Base-by-base conservation (phyloP, 352 stramenopile genomes). In the Pythium graminicola region DNA sequence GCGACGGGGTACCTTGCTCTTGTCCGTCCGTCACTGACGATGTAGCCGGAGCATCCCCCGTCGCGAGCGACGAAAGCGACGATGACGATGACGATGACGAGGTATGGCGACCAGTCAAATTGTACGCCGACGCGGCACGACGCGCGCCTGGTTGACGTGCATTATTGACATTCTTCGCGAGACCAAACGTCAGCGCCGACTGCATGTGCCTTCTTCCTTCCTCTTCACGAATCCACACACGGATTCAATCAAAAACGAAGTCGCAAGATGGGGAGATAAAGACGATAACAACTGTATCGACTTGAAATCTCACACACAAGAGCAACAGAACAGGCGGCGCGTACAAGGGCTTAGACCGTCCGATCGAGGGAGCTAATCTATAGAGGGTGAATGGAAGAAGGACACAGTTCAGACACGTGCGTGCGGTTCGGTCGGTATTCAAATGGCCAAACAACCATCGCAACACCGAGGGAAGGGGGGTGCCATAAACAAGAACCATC, bases 111-210 rank as follows among this genome's bases (percentile, higher is more conserved):
- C 73, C 76, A 40, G 65, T 62, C 43, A 88, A 53, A 46, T 85
- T 76, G 46, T 81, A 83, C 42, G 72, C 76, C 20, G 72, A 75
- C 56, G 73, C 76, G n/a, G 71, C 77, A 28, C 74, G 72, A 23
- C 75, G 67, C 44, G 77, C 75, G 32, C 64, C 62, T 14, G 71
- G 49, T 31, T 56, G 71, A 33, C 80, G 56, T 20, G 67, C 49
- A 40, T 78, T 85, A 58, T 80, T 85, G 58, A 83, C 76, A 69
- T 78, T 85, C 62, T 85, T 87, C 45, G 76, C 70, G 50, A 85
- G 57, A 0, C 70, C 72, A 38, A 78, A 71, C 35, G 71, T 57
- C 41, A 87, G 72, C 13, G 72, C 64, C 46, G 61, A 74, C 59
- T 83, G 72, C 76, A 87, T 87, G 43, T 35, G 47, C 9, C 36